These are phyloP conservation scores for Xylaria sp. DNA, from an alignment of 2,329 filamentous ascomycete genomes.

Conservation along the genomic window DNA sequence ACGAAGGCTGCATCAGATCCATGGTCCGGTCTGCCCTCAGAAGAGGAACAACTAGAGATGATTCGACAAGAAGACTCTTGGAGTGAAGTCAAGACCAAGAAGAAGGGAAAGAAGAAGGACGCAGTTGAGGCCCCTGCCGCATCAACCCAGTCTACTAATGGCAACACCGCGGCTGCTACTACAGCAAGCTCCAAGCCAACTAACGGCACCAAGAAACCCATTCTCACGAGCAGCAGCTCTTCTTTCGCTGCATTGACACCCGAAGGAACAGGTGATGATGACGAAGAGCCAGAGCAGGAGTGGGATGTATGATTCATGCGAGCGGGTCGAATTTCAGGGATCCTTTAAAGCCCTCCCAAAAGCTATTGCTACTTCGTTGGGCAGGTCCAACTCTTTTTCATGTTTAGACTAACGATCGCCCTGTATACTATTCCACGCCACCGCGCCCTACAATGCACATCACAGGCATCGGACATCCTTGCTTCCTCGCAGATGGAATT, in stretches of 20 bases:
- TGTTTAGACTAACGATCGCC: constrained; percentile 38
- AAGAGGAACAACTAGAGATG: constrained; percentile 71
- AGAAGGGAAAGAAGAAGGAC: constrained; percentile 56
- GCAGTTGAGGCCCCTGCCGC: constrained; percentile 49
- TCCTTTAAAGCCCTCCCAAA: constrained; percentile 21
- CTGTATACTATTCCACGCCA: constrained; percentile 43
- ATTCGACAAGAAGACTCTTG: constrained; percentile 64
- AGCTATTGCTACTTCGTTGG: not conserved
- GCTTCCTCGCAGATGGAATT: constrained; percentile 38
- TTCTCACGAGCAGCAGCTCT: constrained; percentile 48
- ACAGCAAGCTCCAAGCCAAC: constrained; percentile 40
- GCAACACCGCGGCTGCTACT: constrained; percentile 31
- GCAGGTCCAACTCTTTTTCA: constrained; percentile 26
- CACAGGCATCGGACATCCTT: constrained; percentile 36
- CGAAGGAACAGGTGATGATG: constrained; percentile 48
- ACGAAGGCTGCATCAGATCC: constrained; percentile 51
- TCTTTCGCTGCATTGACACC: constrained; percentile 50
- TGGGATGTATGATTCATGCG: constrained; percentile 49
- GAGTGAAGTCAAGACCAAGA: constrained; percentile 66
- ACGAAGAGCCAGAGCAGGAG: constrained; percentile 49
- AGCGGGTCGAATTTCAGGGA: constrained; percentile 12
- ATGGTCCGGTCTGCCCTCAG: constrained; percentile 66
- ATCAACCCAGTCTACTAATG: constrained; percentile 37
- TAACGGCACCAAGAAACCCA: constrained; percentile 47
- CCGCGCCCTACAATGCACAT: constrained; percentile 33